A percentile compares a stretch with the other conserved stretches of the same genome.
Conservation (phyloP, 164 flowering plant genomes). For the Vitis labrusca region DNA sequence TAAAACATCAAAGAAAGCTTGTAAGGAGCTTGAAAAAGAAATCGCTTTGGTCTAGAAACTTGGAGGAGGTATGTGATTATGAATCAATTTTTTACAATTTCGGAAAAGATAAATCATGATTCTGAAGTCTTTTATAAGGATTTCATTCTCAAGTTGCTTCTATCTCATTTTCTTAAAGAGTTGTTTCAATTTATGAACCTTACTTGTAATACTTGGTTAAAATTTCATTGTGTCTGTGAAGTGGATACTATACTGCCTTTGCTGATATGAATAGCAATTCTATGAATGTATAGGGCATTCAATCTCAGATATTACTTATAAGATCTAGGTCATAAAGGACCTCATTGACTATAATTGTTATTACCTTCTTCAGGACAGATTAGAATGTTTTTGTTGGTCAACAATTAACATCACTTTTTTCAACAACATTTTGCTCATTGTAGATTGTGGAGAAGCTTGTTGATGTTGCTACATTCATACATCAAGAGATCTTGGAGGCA, state of each 20-base stretch:
- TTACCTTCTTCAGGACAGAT: background rate
- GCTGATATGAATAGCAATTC: background rate
- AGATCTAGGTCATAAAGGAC: background rate
- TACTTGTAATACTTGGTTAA: background rate
- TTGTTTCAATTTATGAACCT: background rate
- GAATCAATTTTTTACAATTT: background rate
- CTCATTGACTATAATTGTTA: background rate
- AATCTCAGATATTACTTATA: background rate
- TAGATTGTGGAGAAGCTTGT: slow-evolving; percentile 85
- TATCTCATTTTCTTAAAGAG: background rate
- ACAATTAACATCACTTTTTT: background rate
- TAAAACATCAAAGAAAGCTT: slow-evolving; percentile 70
- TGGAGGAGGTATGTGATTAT: slow-evolving; percentile 58
- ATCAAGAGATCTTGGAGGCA: slow-evolving; percentile 58
- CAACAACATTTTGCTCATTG: slow-evolving; percentile 15
- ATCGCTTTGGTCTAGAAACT: slow-evolving; percentile 74
- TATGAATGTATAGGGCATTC: background rate
- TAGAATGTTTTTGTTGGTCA: slow-evolving; percentile 4
- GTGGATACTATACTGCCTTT: background rate
- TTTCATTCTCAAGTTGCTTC: background rate
- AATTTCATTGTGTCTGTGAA: background rate
- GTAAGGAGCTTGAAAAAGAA: slow-evolving; percentile 70
- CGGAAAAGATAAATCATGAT: slow-evolving; percentile 1
- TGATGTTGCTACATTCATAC: slow-evolving; percentile 57
- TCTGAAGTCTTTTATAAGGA: background rate